These are phyloP conservation scores for Raffaelea albimanens DNA, from an alignment of 2,329 filamentous ascomycete species.

Conservation along the genomic window DNA sequence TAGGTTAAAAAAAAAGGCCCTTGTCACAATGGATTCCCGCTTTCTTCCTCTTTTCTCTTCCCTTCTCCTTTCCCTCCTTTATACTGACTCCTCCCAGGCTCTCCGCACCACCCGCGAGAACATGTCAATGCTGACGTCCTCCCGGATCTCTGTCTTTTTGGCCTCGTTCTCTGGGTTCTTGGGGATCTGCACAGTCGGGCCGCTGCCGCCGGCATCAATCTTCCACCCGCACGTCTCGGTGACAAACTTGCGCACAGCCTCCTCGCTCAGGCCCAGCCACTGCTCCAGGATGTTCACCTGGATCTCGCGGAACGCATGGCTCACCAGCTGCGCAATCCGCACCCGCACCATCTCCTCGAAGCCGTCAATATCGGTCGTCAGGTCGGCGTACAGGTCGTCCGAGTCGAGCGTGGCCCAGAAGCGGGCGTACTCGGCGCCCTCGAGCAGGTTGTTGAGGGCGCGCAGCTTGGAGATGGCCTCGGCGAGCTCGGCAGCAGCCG, in stretches of 20 bases:
- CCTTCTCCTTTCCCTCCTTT: slow-evolving; percentile 1
- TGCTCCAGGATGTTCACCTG: slow-evolving; percentile 58
- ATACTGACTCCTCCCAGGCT: slow-evolving; percentile 75
- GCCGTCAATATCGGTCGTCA: slow-evolving; percentile 86
- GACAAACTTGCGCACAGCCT: slow-evolving; percentile 68
- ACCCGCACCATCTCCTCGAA: slow-evolving; percentile 93
- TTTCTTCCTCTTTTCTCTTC: too few species aligned
- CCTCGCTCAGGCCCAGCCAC: slow-evolving; percentile 62
- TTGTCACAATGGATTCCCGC: too few species aligned
- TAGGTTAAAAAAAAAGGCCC: too few species aligned
- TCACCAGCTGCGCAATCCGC: slow-evolving; percentile 79
- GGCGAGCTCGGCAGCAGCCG: slow-evolving; percentile 55
- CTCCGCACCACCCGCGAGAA: slow-evolving; percentile 72
- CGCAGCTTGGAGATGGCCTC: slow-evolving; percentile 88
- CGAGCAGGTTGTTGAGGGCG: slow-evolving; percentile 75
- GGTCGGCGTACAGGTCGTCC: slow-evolving; percentile 90
- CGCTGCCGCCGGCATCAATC: slow-evolving; percentile 54
- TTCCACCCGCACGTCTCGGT: slow-evolving; percentile 81
- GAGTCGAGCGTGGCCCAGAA: slow-evolving; percentile 93
- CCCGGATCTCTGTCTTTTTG: slow-evolving; percentile 86
- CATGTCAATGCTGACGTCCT: slow-evolving; percentile 88
- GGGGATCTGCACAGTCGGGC: slow-evolving; percentile 59
- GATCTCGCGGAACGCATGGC: slow-evolving; percentile 69
- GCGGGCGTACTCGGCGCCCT: slow-evolving; percentile 76
- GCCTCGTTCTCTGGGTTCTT: slow-evolving; percentile 96